A percentile compares a stretch with the other conserved stretches of the same genome.
phyloP scores from a whole-genome alignment of 2,329 filamentous ascomycete species.

The Aspergillus versicolor region DNA sequence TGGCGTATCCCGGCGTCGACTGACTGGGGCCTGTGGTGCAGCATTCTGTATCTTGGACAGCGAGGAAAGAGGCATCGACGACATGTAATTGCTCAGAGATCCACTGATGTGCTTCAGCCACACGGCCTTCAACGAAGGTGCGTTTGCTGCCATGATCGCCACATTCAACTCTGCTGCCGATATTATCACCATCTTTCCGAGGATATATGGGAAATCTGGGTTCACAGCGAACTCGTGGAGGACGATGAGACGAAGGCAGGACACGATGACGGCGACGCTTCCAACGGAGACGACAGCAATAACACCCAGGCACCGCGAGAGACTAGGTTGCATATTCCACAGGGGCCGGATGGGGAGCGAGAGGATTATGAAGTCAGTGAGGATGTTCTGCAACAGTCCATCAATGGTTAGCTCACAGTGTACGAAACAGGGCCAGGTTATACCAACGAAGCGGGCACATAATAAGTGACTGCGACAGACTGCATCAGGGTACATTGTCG shows the following conservation, averaged over 20 bases:
- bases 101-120: constrained; percentile 4
- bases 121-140: constrained; percentile 1
- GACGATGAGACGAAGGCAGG: constrained; percentile 10
- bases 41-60: not conserved
- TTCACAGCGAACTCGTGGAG: constrained; percentile 2
- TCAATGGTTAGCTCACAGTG: too few relatives aligned
- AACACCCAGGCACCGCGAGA: constrained; percentile 2
- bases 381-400: not conserved
- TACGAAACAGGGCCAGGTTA: not conserved
- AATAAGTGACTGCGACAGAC: constrained; percentile 5
- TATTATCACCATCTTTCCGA: constrained; percentile 6
- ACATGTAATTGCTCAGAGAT: not conserved
- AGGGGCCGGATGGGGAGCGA: constrained; percentile 3
- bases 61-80: not conserved
- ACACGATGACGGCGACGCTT: constrained; percentile 1
- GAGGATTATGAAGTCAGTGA: constrained; percentile 5
- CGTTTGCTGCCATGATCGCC: constrained; percentile 8
- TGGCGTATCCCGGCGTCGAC: not conserved
- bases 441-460: constrained; percentile 9
- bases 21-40: not conserved
- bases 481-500: not conserved
- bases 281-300: constrained; percentile 9
- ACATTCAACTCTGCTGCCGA: constrained; percentile 3
- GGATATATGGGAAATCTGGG: constrained; percentile 4
- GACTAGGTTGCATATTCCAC: constrained; percentile 6